A percentile compares a stretch with the other conserved stretches of the same genome.
Conservation (phyloP, 2,329 filamentous ascomycete species). For the Alternaria ethzedia region DNA sequence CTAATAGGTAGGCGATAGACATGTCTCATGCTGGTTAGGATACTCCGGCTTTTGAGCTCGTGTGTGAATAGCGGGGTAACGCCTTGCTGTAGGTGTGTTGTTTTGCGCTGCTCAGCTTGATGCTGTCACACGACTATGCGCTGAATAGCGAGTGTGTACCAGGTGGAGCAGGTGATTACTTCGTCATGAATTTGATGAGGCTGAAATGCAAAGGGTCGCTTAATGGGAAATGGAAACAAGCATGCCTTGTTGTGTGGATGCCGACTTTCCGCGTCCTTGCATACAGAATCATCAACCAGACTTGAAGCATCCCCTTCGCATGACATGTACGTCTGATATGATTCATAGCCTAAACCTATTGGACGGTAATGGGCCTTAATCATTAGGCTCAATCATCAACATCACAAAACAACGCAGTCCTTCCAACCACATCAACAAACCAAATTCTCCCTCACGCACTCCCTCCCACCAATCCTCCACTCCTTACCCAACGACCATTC, state of each 20-base stretch:
- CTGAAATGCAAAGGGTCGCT: not conserved
- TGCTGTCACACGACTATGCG: not conserved
- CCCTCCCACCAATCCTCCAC: not conserved
- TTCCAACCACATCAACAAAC: not conserved
- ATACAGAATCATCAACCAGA: no score
- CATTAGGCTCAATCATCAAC: not conserved
- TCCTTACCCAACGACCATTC: not conserved
- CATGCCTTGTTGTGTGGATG: not conserved
- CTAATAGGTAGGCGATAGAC: not conserved
- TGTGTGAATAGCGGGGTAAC: not conserved
- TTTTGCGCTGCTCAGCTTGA: not conserved
- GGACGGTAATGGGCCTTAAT: no score
- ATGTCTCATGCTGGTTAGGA: not conserved
- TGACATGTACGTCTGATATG: no score
- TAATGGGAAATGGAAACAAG: not conserved
- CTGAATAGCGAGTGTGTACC: not conserved
- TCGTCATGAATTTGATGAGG: not conserved
- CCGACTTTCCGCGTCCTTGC: not conserved
- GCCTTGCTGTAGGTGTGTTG: not conserved
- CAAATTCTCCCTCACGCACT: not conserved
- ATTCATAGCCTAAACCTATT: no score
- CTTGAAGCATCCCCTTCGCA: no score
- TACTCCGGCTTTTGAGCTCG: not conserved
- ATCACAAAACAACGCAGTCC: not conserved
- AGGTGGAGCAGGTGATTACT: not conserved